These are phyloP conservation scores for Nigrospora oryzae DNA, from an alignment of 2,329 filamentous ascomycete genomes.

Conservation along the genomic window DNA sequence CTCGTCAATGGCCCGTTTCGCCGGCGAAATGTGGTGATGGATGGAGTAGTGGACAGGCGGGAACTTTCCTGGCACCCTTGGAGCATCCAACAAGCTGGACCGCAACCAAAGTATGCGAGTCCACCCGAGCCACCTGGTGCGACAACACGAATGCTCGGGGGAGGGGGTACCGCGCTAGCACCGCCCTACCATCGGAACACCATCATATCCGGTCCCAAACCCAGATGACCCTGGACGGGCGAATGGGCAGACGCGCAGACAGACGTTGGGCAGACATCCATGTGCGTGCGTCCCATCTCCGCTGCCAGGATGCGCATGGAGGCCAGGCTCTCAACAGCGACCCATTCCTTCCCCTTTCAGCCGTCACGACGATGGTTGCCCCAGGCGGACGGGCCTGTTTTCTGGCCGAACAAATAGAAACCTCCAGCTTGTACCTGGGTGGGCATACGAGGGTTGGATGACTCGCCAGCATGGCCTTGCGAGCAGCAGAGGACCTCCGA, in stretches of 20 bases:
- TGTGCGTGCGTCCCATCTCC: not conserved
- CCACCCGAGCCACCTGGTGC: too few relatives aligned
- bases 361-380: not conserved
- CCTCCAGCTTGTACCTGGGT: not conserved
- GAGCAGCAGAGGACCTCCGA: too few relatives aligned
- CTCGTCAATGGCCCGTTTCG: too few relatives aligned
- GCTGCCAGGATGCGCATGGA: not conserved
- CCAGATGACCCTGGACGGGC: constrained; percentile 1
- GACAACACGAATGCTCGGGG: too few relatives aligned
- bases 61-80: too few relatives aligned
- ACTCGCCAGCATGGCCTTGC: not conserved
- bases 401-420: not conserved
- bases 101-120: too few relatives aligned
- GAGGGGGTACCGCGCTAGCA: not conserved
- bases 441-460: not conserved
- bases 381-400: not conserved
- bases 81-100: too few relatives aligned
- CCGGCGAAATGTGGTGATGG: too few relatives aligned
- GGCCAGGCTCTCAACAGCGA: not conserved
- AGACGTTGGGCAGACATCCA: not conserved
- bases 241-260: not conserved
- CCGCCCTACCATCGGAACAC: not conserved
- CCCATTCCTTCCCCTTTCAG: not conserved
- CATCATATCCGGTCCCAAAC: not conserved
- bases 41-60: too few relatives aligned